A percentile compares a stretch with the other conserved stretches of the same genome.
Conservation (phyloP, 306 rosid genomes). For the Biancaea sappan region DNA sequence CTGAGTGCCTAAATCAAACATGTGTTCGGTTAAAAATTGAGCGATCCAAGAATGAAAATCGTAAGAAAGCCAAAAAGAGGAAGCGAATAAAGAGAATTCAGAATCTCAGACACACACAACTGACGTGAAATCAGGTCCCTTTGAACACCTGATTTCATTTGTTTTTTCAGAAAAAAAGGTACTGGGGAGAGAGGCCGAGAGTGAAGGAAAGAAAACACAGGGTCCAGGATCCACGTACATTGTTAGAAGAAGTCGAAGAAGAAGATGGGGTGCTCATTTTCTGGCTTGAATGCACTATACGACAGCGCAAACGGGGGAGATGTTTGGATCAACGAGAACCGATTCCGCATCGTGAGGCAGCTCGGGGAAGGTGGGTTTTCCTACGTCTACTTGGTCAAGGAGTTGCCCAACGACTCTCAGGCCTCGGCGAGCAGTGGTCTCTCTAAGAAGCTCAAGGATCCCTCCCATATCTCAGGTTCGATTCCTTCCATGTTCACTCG, state of each 20-base stretch:
- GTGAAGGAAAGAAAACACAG: not conserved
- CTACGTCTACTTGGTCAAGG: slow-evolving; percentile 81
- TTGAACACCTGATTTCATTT: slow-evolving; percentile 51
- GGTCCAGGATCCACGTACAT: not conserved
- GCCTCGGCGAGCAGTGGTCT: slow-evolving; percentile 51
- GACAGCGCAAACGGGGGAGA: slow-evolving; percentile 89
- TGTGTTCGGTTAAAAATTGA: slow-evolving; percentile 50
- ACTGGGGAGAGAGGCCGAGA: not conserved
- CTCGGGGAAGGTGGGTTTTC: slow-evolving; percentile 99
- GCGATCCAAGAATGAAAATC: slow-evolving; percentile 36
- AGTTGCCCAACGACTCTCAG: slow-evolving; percentile 51
- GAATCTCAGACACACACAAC: not conserved
- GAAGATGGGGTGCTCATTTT: slow-evolving; percentile 91
- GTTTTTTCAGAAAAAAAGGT: not conserved
- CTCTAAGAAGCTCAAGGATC: slow-evolving; percentile 70
- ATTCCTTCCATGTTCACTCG: not conserved
- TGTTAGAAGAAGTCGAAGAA: slow-evolving; percentile 22
- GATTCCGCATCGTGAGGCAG: slow-evolving; percentile 85
- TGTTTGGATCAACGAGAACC: slow-evolving; percentile 94
- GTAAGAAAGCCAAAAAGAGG: not conserved
- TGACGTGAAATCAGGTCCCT: slow-evolving; percentile 66
- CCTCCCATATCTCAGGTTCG: slow-evolving; percentile 76
- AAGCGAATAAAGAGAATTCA: not conserved
- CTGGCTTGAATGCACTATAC: slow-evolving; percentile 85
- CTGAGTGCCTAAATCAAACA: slow-evolving; percentile 23